These are phyloP conservation scores for Cladobotryum protrusum DNA, from an alignment of 2,329 filamentous ascomycete genomes.

Conservation along the genomic window DNA sequence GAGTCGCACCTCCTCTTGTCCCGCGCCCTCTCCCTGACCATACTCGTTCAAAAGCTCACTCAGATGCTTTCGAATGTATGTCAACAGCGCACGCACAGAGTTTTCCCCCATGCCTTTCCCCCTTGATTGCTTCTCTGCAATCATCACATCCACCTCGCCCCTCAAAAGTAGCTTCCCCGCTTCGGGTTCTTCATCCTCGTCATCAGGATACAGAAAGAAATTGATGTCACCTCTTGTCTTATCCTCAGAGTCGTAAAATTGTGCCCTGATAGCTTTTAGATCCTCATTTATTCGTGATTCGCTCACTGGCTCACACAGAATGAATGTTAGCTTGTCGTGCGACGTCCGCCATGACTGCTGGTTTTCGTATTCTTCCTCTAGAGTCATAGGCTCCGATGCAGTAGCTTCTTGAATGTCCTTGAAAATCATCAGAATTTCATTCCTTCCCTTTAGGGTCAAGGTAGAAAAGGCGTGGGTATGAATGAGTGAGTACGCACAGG, in stretches of 20 bases:
- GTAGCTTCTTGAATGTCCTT: constrained; percentile 76
- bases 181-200: constrained; percentile 28
- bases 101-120: constrained; percentile 59
- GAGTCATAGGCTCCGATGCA: constrained; percentile 74
- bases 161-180: constrained; percentile 30
- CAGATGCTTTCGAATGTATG: constrained; percentile 56
- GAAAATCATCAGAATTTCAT: background rate
- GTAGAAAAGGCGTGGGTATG: background rate
- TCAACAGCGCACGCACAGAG: constrained; percentile 61
- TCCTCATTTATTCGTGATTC: background rate
- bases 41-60: constrained; percentile 47
- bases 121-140: constrained; percentile 54
- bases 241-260: constrained; percentile 46
- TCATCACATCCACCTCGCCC: constrained; percentile 84
- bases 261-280: constrained; percentile 21
- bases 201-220: constrained; percentile 64
- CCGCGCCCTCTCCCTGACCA: constrained; percentile 13
- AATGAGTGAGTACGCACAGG: constrained; percentile 37
- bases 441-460: background rate
- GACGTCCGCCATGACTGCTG: constrained; percentile 80
- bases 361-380: constrained; percentile 84
- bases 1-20: constrained; percentile 9
- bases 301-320: constrained; percentile 56
- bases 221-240: constrained; percentile 71
- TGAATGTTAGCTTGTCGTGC: constrained; percentile 86